Base-by-base conservation (phyloP, 305 asterid genomes). In the Fraxinus albicans region DNA sequence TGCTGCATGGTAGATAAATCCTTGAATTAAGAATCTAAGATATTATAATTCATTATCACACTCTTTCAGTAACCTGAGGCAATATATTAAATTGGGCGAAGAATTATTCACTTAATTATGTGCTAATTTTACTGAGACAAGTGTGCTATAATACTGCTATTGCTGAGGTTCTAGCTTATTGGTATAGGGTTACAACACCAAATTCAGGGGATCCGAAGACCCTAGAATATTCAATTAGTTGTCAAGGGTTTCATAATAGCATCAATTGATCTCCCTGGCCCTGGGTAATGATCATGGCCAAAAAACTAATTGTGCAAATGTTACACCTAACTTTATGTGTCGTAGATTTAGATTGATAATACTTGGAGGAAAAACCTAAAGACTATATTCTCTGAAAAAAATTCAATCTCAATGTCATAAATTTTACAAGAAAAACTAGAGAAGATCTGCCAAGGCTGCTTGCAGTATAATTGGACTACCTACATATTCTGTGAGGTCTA, bases 91-190 rank as follows among this genome's bases (percentile, higher is more conserved):
- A 77, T 33, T 70, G 79, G 65, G 75, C 27, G 72, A 25, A 75
- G 17, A 74, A 44, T 65, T 74, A 53, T 65, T 40, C 76, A 6
- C 79, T 78, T 80, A 34, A 44, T 50, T 42, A 31, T 35, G 50
- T 76, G 33, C 50, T 76, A 77, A 58, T 67, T 82, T 21, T 63
- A 25, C 23, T 25, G 21, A 63, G 35, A 33, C 21, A 35, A 13
- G 1, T 47, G 42, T 23, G 40, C 5, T 44, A 76, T 13, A 77
- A 8, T 47, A 44, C 55, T 17, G 77, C 31, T 77, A 70, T 40
- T 38, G 15, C 55, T 82, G 79, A 77, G 70, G 10, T 33, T 77
- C 81, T 63, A 44, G 17, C 84, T 63, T 42, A 63, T 82, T 38
- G 65, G 23, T 17, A 33, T 33, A 15, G 25, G n/a, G 77, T 73